Evolutionary conservation across 2,329 filamentous ascomycete species (phyloP), one percentile per base, ranked within the genome.

Genomic region (Macroventuria anomochaeta): DNA sequence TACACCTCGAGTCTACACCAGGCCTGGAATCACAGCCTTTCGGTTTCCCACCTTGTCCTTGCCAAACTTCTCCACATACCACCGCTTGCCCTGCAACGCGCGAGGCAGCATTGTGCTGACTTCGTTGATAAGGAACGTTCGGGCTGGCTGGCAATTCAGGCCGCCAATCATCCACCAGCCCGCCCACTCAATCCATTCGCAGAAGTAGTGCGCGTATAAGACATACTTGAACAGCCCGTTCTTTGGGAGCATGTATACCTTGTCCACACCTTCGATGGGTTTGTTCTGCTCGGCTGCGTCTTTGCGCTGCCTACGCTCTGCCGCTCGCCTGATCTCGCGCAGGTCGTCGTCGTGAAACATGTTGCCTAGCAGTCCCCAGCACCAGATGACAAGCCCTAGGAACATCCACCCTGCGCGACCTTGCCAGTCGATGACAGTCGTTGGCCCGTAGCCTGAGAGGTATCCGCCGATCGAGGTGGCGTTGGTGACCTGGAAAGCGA

Each of bases 181-280:
- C 3, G 83, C 75, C 95, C 95, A 99, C 80, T 99, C 95, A 46
- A 96, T 73, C 95, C 95, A 99, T 78, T 99, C 95, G 70, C 88
- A 89, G n/a, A 96, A 81, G 74, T 97, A 99, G 74, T 99, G 95
- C 62, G 95, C 92, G 74, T 88, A 96, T 54, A 97, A 81, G 70
- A 96, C 84, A 67, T 87, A 88, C 61, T 83, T 81, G 76, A 97
- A 99, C 42, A 96, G 76, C 0, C 93, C 92, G 43, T 88, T 88
- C 68, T 90, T 80, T 0, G 95, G 95, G 46, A 99, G 84, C 77
- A 90, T 86, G 73, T 97, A 97, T 57, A 96, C 85, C 77, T 95
- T 96, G 38, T 89, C 83, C 57, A 90, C 86, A 13, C 80, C 80
- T 54, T 81, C 73, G 26, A 73, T 61, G 21, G 78, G 61, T 62